A percentile compares a stretch with the other conserved stretches of the same genome.
These are phyloP conservation scores for Candida sanyaensis DNA, from an alignment of 1,139 yeast genomes.

Conservation along the genomic window DNA sequence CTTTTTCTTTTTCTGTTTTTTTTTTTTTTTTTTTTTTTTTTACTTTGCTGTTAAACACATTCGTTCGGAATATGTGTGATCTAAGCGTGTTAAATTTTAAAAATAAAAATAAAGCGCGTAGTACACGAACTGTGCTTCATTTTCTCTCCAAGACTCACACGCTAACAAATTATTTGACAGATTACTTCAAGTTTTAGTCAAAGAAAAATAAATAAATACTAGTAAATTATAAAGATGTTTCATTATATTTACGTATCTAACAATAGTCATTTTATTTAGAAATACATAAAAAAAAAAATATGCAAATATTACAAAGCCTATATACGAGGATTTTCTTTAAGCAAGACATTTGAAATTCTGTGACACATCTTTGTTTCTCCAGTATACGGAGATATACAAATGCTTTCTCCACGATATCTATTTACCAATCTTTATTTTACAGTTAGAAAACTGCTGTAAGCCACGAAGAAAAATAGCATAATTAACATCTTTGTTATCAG, in stretches of 20 bases:
- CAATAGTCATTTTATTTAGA: no score
- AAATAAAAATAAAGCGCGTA: background rate
- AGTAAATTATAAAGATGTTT: background rate
- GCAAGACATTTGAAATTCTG: background rate
- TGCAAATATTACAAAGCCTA: background rate
- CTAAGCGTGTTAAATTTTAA: background rate
- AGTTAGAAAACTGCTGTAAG: slow-evolving; percentile 71
- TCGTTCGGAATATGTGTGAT: no score
- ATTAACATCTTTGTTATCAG: slow-evolving; percentile 75
- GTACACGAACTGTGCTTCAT: background rate
- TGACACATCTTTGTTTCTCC: no score
- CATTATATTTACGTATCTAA: no score
- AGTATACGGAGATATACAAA: no score
- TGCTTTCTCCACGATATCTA: slow-evolving; percentile 19
- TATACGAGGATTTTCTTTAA: background rate
- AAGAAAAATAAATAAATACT: background rate
- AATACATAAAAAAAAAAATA: background rate
- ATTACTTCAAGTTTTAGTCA: background rate
- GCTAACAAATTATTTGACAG: background rate
- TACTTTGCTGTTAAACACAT: background rate
- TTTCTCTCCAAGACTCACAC: background rate
- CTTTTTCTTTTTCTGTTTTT: no score
- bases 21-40: background rate
- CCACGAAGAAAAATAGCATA: slow-evolving; percentile 88
- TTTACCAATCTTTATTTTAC: slow-evolving; percentile 87